A percentile compares a stretch with the other conserved stretches of the same genome.
These are phyloP conservation scores for Penicillium egyptiacum DNA, from an alignment of 495 filamentous ascomycete genomes.

Conservation along the genomic window DNA sequence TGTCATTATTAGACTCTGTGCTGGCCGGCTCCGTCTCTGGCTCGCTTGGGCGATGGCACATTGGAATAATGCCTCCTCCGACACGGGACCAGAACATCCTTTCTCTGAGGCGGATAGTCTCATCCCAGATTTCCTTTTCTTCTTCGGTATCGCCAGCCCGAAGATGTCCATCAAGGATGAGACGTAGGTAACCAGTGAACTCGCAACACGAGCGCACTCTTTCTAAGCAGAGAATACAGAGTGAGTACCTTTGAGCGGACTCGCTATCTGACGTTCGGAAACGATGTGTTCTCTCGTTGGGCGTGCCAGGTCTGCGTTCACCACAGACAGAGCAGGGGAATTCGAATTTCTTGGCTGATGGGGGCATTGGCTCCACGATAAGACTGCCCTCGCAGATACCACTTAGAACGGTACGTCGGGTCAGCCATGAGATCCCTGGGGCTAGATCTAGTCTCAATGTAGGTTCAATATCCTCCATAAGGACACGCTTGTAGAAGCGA, in stretches of 20 bases:
- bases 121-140: slow-evolving; percentile 86
- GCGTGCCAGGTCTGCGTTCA: slow-evolving; percentile 67
- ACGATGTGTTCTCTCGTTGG: slow-evolving; percentile 76
- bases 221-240: slow-evolving; percentile 82
- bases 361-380: slow-evolving; percentile 81
- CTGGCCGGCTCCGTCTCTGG: slow-evolving; percentile 6
- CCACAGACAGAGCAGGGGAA: slow-evolving; percentile 88
- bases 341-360: slow-evolving; percentile 55
- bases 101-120: slow-evolving; percentile 82
- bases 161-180: slow-evolving; percentile 88
- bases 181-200: slow-evolving; percentile 84
- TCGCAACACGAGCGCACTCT: slow-evolving; percentile 88
- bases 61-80: slow-evolving; percentile 82
- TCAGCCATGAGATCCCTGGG: slow-evolving; percentile 90
- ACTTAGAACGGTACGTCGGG: slow-evolving; percentile 75
- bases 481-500: slow-evolving; percentile 85
- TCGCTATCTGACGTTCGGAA: slow-evolving; percentile 86
- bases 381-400: slow-evolving; percentile 84
- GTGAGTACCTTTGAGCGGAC: slow-evolving; percentile 80
- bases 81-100: slow-evolving; percentile 95
- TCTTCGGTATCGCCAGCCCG: slow-evolving; percentile 71
- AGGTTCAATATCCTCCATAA: slow-evolving; percentile 91
- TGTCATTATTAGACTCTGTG: not conserved
- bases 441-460: slow-evolving; percentile 85
- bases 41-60: slow-evolving; percentile 33